Base-by-base conservation (phyloP, 2,329 filamentous ascomycete genomes). In the Penicillium sp. region DNA sequence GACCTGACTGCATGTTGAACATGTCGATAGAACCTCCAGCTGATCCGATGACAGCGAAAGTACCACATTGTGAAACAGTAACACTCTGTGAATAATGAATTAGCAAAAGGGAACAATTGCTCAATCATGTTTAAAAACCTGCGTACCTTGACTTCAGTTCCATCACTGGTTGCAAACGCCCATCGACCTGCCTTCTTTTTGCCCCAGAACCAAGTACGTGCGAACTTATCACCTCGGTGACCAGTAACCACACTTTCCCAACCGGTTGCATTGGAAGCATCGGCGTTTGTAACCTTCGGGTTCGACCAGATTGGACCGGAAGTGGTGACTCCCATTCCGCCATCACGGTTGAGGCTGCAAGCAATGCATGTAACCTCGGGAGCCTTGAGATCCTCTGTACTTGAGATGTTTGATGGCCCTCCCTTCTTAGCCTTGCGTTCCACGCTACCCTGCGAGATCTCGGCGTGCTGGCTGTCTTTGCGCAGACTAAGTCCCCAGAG, bases 171-270 rank as follows among this genome's bases (percentile, higher is more conserved):
- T 63, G 90, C 87, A 65, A 99, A 91, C 0, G 90, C 88, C 94
- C 94, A 99, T 61, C 94, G 84, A 11, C 94, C 94, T 48, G 94
- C 92, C 67, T 89, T 87, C 76, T 95, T 97, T 55, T 91, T 87
- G 6, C 93, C 94, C 92, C 94, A 97, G 76, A 97, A 97, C 94
- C 94, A 99, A 1, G 94, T 97, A 52, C 94, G 86, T 19, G 92
- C 94, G 70, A 85, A 90, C 44, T 87, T 83, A 69, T 97, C 93
- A 50, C 88, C 86, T 68, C 88, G 88, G 71, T 99, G 95, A 10
- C 92, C 93, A 4, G 94, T 99, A 2, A 99, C 85, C 7, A 99
- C 87, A 70, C 93, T 97, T 74, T 99, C 95, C 94, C 94, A 99
- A 1, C 94, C 94, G 3, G 92, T 96, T 79, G 86, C 87, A 47